Evolutionary conservation across 768 basidiomycete genomes (phyloP).

Genomic region (Mrakia frigida): DNA sequence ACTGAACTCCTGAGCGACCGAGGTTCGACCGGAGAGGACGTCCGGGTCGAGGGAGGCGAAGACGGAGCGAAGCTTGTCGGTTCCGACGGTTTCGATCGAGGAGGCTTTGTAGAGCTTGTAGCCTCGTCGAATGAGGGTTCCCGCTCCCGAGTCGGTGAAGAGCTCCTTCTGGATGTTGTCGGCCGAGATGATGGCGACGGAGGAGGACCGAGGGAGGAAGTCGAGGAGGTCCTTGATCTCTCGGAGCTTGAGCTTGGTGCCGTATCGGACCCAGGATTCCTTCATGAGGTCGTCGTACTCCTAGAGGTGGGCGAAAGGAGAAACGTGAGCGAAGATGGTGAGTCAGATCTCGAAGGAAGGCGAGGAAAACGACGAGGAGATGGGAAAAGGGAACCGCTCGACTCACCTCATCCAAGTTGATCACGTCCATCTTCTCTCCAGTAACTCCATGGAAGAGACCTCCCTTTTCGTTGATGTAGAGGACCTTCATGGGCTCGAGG

Average conservation of each 20-base stretch:
- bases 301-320: constrained; percentile 44
- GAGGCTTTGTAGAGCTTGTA: constrained; percentile 94
- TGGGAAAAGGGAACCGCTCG: background rate
- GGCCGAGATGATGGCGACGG: constrained; percentile 94
- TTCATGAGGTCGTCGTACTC: constrained; percentile 97
- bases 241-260: constrained; percentile 96
- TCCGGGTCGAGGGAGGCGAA: constrained; percentile 94
- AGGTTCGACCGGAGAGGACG: constrained; percentile 71
- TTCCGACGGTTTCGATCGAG: constrained; percentile 74
- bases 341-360: constrained; percentile 1
- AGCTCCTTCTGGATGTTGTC: constrained; percentile 92
- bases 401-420: constrained; percentile 91
- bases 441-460: constrained; percentile 96
- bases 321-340: background rate
- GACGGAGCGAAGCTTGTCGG: constrained; percentile 89
- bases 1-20: constrained; percentile 80
- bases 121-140: constrained; percentile 94
- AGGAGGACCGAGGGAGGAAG: constrained; percentile 93
- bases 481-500: constrained; percentile 96
- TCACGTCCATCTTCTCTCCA: constrained; percentile 89
- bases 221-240: constrained; percentile 99
- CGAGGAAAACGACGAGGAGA: no score
- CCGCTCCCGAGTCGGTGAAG: constrained; percentile 96
- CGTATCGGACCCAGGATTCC: constrained; percentile 97
- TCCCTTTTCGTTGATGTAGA: constrained; percentile 96